Percentiles rank a stretch among this genome's conserved stretches.
Evolutionary conservation across 257 asterid genomes (phyloP).

Genomic region (Solanum virginianum): DNA sequence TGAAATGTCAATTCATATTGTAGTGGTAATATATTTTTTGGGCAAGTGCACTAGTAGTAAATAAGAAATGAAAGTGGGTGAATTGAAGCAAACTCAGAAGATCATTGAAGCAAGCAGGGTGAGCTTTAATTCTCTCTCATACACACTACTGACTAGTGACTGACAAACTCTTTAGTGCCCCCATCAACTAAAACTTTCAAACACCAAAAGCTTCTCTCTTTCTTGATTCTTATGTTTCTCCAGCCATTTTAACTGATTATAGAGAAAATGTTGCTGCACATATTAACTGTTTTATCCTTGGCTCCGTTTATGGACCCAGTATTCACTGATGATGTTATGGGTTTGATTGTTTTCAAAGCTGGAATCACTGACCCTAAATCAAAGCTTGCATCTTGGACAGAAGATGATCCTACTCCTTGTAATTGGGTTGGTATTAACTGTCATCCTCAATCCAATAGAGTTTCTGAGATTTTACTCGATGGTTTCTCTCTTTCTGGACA

Average conservation of each 20-base stretch:
- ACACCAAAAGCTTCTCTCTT: too few relatives aligned
- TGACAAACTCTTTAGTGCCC: too few relatives aligned
- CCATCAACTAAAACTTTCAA: too few relatives aligned
- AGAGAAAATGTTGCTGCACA: conserved; percentile 11
- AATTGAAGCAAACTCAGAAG: too few relatives aligned
- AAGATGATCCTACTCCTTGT: conserved; percentile 63
- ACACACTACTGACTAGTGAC: too few relatives aligned
- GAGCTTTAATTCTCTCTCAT: too few relatives aligned
- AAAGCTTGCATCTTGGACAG: conserved; percentile 58
- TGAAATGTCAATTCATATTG: too few relatives aligned
- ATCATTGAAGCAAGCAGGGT: too few relatives aligned
- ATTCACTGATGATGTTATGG: conserved; percentile 81
- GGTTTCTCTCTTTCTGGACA: conserved; percentile 63
- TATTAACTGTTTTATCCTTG: conserved; percentile 14
- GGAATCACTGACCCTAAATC: conserved; percentile 54
- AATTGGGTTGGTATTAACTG: conserved; percentile 65
- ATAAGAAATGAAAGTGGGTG: too few relatives aligned
- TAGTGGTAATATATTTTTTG: too few relatives aligned
- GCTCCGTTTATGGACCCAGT: conserved; percentile 36
- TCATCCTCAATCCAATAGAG: conserved; percentile 40
- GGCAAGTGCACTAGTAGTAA: too few relatives aligned
- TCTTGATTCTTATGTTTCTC: too few relatives aligned
- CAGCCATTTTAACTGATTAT: neutral
- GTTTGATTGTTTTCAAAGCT: conserved; percentile 63
- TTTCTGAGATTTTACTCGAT: conserved; percentile 45